Evolutionary conservation across 2,329 filamentous ascomycete genomes (phyloP).

Genomic region (Cytospora mali): DNA sequence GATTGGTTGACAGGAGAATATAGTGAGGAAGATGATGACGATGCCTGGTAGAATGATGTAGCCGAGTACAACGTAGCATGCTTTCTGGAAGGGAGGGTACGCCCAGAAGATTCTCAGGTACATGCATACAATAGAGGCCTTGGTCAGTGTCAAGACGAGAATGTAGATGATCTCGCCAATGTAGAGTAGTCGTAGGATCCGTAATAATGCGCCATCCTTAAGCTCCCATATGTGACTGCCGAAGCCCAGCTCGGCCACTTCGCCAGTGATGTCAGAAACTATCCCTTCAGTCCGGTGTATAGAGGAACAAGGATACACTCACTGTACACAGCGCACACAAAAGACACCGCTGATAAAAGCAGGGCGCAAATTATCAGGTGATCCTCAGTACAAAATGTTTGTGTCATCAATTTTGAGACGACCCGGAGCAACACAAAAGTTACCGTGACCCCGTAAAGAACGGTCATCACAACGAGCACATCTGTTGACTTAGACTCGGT

Average conservation of each 20-base stretch:
- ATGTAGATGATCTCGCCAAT: conserved; percentile 27
- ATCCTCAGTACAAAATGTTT: conserved; percentile 23
- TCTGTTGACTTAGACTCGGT: conserved; percentile 16
- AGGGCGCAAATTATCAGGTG: conserved; percentile 19
- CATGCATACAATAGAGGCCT: conserved; percentile 25
- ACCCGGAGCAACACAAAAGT: conserved; percentile 17
- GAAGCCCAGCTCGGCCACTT: conserved; percentile 25
- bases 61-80: conserved; percentile 20
- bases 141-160: conserved; percentile 21
- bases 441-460: conserved; percentile 5
- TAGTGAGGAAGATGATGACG: conserved; percentile 22
- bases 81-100: conserved; percentile 21
- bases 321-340: conserved; percentile 19
- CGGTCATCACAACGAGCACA: conserved; percentile 17
- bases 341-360: conserved; percentile 4
- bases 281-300: neutral
- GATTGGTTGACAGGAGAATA: conserved; percentile 28
- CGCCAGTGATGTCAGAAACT: neutral
- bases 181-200: conserved; percentile 26
- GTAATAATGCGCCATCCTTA: conserved; percentile 15
- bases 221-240: conserved; percentile 27
- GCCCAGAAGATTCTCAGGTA: conserved; percentile 27
- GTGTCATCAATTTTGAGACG: conserved; percentile 11
- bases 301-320: neutral
- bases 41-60: conserved; percentile 23